Evolutionary conservation across 2,329 filamentous ascomycete genomes (phyloP).

Genomic region (Lecanicillium sp.): DNA sequence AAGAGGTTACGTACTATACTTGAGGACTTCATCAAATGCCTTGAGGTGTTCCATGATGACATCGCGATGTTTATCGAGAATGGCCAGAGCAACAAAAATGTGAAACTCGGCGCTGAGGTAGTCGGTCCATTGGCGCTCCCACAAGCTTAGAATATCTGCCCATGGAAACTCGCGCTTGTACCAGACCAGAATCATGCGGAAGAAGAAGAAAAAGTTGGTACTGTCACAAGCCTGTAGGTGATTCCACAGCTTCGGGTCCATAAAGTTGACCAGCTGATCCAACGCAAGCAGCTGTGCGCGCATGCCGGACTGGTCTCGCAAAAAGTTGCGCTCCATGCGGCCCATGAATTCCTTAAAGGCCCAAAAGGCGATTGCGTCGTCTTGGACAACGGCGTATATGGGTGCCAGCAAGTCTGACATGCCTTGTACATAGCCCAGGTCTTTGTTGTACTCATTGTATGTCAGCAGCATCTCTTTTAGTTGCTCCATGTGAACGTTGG

Average conservation of each 20-base stretch:
- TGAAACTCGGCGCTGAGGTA: constrained; percentile 85
- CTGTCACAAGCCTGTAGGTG: constrained; percentile 86
- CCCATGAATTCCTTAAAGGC: constrained; percentile 94
- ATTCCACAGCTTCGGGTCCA: constrained; percentile 89
- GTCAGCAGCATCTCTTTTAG: constrained; percentile 99
- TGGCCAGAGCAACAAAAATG: constrained; percentile 86
- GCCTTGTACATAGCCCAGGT: constrained; percentile 93
- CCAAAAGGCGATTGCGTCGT: constrained; percentile 96
- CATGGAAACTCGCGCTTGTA: constrained; percentile 96
- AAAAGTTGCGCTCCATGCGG: constrained; percentile 94
- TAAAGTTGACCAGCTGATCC: constrained; percentile 90
- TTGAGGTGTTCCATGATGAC: constrained; percentile 92
- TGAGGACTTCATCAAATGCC: constrained; percentile 94
- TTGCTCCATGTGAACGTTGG: constrained; percentile 95
- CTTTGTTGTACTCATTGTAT: constrained; percentile 96
- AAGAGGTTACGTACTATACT: constrained; percentile 63
- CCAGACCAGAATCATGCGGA: constrained; percentile 97
- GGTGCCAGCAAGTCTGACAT: constrained; percentile 97
- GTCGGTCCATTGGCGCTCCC: constrained; percentile 94
- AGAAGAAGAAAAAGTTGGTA: constrained; percentile 99
- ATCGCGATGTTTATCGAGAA: constrained; percentile 90
- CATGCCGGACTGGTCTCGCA: constrained; percentile 95
- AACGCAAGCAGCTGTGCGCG: constrained; percentile 81
- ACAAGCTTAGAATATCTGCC: constrained; percentile 76
- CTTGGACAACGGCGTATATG: constrained; percentile 94